These are phyloP conservation scores for Styphnolobium japonicum DNA, from an alignment of 306 rosid genomes.

Conservation along the genomic window DNA sequence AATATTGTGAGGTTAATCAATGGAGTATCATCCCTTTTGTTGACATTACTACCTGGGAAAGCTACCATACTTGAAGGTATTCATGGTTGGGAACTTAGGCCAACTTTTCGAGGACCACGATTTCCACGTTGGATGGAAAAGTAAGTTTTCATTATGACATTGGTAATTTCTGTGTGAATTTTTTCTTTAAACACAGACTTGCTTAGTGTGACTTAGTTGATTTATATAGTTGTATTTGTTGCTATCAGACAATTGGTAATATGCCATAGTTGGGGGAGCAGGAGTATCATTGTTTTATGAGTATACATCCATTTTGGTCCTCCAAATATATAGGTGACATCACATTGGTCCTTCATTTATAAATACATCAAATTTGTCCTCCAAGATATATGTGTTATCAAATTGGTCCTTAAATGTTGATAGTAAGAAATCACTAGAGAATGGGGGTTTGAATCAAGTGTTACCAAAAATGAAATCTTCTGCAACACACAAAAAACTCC, in stretches of 20 bases:
- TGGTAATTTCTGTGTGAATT: background rate
- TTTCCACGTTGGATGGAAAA: conserved; percentile 98
- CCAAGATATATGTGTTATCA: too few relatives aligned
- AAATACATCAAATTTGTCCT: too few relatives aligned
- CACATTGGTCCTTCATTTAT: too few relatives aligned
- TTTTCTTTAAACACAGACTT: background rate
- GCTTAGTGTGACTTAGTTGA: background rate
- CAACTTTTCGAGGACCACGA: conserved; percentile 89
- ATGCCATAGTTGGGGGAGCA: background rate
- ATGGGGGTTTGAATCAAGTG: too few relatives aligned
- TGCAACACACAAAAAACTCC: too few relatives aligned
- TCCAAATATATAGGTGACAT: too few relatives aligned
- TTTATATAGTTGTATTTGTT: background rate
- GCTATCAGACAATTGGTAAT: background rate
- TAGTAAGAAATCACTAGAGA: too few relatives aligned
- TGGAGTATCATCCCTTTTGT: conserved; percentile 82
- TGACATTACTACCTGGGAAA: conserved; percentile 76
- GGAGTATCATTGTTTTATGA: background rate
- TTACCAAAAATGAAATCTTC: too few relatives aligned
- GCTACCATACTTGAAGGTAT: conserved; percentile 85
- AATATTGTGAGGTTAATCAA: conserved; percentile 80
- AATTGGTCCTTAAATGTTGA: too few relatives aligned
- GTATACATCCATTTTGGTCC: too few relatives aligned
- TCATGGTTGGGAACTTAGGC: conserved; percentile 97
- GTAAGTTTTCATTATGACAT: conserved; percentile 44